These are phyloP conservation scores for Pythium sp. DNA, from an alignment of 352 stramenopile species.

Conservation along the genomic window DNA sequence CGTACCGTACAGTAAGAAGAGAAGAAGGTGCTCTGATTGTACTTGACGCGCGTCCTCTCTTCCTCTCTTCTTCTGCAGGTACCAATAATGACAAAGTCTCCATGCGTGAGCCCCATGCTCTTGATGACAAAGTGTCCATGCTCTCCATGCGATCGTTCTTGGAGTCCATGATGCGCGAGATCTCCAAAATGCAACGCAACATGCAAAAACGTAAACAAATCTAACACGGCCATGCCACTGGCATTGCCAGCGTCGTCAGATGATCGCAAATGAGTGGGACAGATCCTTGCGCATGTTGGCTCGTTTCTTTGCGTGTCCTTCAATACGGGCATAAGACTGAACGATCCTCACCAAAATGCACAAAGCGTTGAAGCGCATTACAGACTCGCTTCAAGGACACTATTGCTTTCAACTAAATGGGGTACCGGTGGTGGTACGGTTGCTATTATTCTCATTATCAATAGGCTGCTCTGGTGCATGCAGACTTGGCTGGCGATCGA, in stretches of 20 bases:
- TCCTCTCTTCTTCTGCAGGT: too few relatives aligned
- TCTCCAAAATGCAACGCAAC: not conserved
- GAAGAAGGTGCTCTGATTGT: too few relatives aligned
- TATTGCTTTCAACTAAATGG: conserved; percentile 3
- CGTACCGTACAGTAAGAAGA: too few relatives aligned
- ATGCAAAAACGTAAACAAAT: not conserved
- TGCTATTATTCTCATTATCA: not conserved
- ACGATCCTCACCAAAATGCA: not conserved
- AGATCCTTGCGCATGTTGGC: not conserved
- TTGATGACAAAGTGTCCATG: too few relatives aligned
- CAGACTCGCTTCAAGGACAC: not conserved
- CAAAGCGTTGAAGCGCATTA: not conserved
- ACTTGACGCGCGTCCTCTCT: too few relatives aligned
- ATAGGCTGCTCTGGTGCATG: not conserved
- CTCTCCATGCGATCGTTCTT: not conserved
- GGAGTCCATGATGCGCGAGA: not conserved
- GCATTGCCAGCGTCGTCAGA: not conserved
- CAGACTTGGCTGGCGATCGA: not conserved
- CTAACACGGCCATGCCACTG: not conserved
- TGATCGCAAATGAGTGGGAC: not conserved
- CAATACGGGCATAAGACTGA: not conserved
- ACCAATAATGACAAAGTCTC: too few relatives aligned
- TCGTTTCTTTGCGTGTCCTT: not conserved
- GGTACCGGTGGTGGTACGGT: not conserved
- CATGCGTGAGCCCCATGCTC: too few relatives aligned